A percentile compares a stretch with the other conserved stretches of the same genome.
Conservation (phyloP, 225 moss, liverwort and hornwort species). For the Neckera pumila region DNA sequence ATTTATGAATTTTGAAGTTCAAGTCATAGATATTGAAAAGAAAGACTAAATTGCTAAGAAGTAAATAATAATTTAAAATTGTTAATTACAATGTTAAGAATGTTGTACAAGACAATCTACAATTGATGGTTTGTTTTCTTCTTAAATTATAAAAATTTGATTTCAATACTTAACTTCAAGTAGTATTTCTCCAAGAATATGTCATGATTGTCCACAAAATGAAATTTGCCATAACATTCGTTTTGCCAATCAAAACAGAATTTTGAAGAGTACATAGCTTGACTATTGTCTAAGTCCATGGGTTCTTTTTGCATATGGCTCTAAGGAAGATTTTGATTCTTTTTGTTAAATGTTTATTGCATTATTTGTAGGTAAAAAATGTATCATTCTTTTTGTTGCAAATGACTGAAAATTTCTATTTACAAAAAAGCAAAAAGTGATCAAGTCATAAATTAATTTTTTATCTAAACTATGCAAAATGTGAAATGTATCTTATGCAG, state of each 20-base stretch:
- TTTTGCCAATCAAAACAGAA: neutral
- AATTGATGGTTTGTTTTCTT: fast-evolving
- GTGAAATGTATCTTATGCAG: neutral
- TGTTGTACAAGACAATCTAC: neutral
- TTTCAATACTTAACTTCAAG: neutral
- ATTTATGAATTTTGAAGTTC: neutral
- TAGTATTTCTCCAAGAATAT: neutral
- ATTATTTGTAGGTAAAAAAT: neutral
- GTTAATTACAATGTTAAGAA: neutral
- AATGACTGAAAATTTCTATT: neutral
- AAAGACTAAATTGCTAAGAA: neutral
- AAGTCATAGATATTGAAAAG: neutral
- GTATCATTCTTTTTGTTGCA: neutral
- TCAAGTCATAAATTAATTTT: neutral
- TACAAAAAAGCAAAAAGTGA: neutral
- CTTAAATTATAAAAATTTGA: neutral
- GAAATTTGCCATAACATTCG: fast-evolving
- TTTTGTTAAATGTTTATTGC: neutral
- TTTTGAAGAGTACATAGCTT: neutral
- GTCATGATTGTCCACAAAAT: neutral
- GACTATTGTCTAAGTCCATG: too few relatives aligned
- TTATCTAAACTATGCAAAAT: fast-evolving
- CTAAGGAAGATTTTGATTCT: neutral
- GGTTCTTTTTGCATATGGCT: neutral
- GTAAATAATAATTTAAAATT: neutral